phyloP scores from a whole-genome alignment of 495 filamentous ascomycete species.

The Hypoxylon perforatum region DNA sequence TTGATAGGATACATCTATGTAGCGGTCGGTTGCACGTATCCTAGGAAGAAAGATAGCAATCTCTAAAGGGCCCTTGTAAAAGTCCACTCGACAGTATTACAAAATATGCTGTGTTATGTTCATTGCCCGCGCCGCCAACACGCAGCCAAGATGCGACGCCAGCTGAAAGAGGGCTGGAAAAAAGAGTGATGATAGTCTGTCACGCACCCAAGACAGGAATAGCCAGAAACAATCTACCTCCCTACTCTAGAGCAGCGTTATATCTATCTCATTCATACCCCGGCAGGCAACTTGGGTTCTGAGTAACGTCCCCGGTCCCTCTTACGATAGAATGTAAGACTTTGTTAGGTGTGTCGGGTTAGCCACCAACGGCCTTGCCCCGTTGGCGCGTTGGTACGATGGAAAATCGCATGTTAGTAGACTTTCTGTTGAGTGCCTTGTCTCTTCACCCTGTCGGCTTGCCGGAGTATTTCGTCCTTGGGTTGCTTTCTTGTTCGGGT shows the following conservation, averaged over 20 bases:
- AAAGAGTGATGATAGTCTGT: neutral
- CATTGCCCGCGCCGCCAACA: conserved; percentile 20
- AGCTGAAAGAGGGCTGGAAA: neutral
- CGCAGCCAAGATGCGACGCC: conserved; percentile 3
- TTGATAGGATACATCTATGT: conserved; percentile 21
- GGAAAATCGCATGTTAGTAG: conserved; percentile 25
- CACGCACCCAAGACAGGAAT: neutral
- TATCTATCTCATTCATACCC: too few species aligned
- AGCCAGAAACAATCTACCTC: neutral
- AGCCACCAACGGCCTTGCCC: conserved; percentile 11
- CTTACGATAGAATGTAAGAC: conserved; percentile 12
- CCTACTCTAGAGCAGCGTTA: too few species aligned
- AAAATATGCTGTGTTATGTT: too few species aligned
- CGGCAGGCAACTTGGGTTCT: neutral
- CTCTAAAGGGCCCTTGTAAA: neutral
- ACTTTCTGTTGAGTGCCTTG: conserved; percentile 7
- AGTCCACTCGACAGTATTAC: too few species aligned
- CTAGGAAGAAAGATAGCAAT: neutral
- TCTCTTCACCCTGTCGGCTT: conserved; percentile 1
- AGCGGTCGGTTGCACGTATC: conserved; percentile 25
- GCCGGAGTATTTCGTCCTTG: conserved; percentile 8
- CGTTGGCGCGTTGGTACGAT: conserved; percentile 14
- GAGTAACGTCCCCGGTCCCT: conserved; percentile 1
- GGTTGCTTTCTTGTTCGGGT: conserved; percentile 2
- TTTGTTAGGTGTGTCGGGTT: conserved; percentile 5